These are phyloP conservation scores for Leishmania turanica DNA, from an alignment of 208 protist genomes.

Conservation along the genomic window DNA sequence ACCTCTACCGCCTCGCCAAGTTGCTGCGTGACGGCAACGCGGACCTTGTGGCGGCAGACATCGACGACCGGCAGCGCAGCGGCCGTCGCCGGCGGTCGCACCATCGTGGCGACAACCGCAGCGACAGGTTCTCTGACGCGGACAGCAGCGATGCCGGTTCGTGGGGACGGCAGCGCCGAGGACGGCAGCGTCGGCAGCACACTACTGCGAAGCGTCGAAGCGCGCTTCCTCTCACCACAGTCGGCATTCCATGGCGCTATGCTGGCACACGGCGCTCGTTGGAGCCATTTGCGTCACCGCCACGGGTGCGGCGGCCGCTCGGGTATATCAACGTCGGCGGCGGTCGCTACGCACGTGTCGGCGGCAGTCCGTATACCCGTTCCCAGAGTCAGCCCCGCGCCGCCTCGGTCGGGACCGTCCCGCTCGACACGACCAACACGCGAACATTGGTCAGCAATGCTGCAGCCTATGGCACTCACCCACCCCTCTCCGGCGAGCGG, in stretches of 20 bases:
- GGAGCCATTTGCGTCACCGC: conserved; percentile 32
- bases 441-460: not conserved
- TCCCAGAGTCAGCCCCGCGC: not conserved
- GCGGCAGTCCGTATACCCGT: conserved; percentile 36
- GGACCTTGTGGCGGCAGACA: not conserved
- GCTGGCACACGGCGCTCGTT: conserved; percentile 13
- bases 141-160: conserved; percentile 5
- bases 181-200: conserved; percentile 1
- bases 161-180: not conserved
- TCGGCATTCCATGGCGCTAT: conserved; percentile 66
- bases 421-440: conserved; percentile 22
- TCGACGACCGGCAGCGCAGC: not conserved
- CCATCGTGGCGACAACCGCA: not conserved
- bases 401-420: conserved; percentile 8
- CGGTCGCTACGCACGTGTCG: conserved; percentile 41
- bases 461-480: not conserved
- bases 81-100: not conserved
- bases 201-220: conserved; percentile 1
- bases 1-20: conserved; percentile 28
- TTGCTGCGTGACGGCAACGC: conserved; percentile 16
- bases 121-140: not conserved
- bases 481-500: not conserved
- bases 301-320: conserved; percentile 56
- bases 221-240: conserved; percentile 19
- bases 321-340: conserved; percentile 68